These are phyloP conservation scores for Microdochium trichocladiopsis DNA, from an alignment of 2,329 filamentous ascomycete genomes.

Conservation along the genomic window DNA sequence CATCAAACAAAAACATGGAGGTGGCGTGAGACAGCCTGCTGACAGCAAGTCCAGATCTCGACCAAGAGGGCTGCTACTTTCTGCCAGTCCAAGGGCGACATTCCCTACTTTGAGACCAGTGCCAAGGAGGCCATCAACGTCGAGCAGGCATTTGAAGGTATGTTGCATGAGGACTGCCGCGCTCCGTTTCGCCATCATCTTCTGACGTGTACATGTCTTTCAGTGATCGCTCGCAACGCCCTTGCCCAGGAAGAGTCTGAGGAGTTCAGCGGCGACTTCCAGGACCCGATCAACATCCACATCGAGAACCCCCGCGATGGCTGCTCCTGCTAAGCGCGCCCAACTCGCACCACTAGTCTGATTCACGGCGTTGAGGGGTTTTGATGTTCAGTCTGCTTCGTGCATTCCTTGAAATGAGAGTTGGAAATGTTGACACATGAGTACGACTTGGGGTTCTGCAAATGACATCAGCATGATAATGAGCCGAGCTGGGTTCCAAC, in stretches of 20 bases:
- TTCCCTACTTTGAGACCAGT: slow-evolving; percentile 98
- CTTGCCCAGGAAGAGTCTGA: slow-evolving; percentile 95
- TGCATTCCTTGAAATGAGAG: neutral
- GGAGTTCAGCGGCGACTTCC: slow-evolving; percentile 95
- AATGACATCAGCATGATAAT: neutral
- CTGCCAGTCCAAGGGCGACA: slow-evolving; percentile 94
- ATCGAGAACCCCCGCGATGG: slow-evolving; percentile 90
- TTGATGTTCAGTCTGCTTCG: neutral
- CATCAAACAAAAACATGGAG: neutral
- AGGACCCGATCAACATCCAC: slow-evolving; percentile 96
- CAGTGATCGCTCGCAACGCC: slow-evolving; percentile 93
- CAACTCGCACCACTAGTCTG: too few relatives aligned
- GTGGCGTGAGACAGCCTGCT: slow-evolving; percentile 5
- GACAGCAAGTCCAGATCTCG: slow-evolving; percentile 57
- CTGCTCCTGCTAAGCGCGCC: slow-evolving; percentile 78
- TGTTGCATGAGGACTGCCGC: neutral
- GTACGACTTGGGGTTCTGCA: neutral
- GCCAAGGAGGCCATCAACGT: slow-evolving; percentile 99
- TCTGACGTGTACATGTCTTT: slow-evolving; percentile 2
- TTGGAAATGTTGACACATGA: neutral
- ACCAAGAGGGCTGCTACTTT: slow-evolving; percentile 96
- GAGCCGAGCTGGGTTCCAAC: neutral
- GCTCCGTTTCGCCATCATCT: neutral
- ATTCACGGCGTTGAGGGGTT: neutral
- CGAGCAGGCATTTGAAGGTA: slow-evolving; percentile 70